Conservation (phyloP, 1,284 basidiomycete species). For the Bjerkandera adusta region DNA sequence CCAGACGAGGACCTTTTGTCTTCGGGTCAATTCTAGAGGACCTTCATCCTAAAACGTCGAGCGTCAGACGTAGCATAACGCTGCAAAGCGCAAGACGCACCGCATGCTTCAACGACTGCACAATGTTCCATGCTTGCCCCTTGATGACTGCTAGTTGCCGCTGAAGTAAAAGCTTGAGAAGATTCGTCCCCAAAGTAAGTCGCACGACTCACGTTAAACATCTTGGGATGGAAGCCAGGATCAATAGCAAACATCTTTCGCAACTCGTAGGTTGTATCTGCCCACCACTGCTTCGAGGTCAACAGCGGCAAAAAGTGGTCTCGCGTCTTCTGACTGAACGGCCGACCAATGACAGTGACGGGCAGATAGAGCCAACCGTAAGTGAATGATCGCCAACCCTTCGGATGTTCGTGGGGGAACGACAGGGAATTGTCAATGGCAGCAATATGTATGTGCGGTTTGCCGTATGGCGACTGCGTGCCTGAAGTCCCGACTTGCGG, state of each 20-base stretch:
- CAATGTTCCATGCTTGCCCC: constrained; percentile 89
- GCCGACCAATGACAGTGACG: constrained; percentile 80
- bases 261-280: constrained; percentile 78
- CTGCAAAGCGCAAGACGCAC: constrained; percentile 28
- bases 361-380: constrained; percentile 93
- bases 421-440: constrained; percentile 94
- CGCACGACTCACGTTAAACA: constrained; percentile 61
- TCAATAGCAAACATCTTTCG: constrained; percentile 78
- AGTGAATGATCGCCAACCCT: constrained; percentile 87
- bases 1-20: constrained; percentile 78
- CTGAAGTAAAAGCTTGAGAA: constrained; percentile 32
- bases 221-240: constrained; percentile 82
- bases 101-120: constrained; percentile 78
- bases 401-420: constrained; percentile 87
- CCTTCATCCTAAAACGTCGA: constrained; percentile 55
- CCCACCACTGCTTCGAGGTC: constrained; percentile 87
- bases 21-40: constrained; percentile 79
- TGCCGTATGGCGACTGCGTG: constrained; percentile 30
- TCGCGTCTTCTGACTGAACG: constrained; percentile 81
- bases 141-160: constrained; percentile 88
- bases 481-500: constrained; percentile 16
- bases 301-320: constrained; percentile 81
- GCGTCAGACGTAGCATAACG: constrained; percentile 6
- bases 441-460: constrained; percentile 71
- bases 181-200: background rate